These are phyloP conservation scores for Euryodendron excelsum DNA, from an alignment of 148 eudicot species.

Conservation along the genomic window DNA sequence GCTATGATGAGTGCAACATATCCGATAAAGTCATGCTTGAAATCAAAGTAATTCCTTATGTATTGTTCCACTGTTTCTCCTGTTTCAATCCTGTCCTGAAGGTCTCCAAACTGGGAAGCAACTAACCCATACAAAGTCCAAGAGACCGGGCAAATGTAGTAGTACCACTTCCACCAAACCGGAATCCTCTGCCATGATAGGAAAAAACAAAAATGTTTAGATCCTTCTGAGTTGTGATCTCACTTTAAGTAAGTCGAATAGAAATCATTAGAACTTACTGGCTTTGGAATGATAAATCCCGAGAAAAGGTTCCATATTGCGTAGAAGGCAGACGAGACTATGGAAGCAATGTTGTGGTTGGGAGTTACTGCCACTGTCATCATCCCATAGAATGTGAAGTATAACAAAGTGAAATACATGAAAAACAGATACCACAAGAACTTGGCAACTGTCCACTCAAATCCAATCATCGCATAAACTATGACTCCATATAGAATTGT, in stretches of 20 bases:
- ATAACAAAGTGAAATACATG: constrained; percentile 61
- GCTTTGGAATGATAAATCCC: constrained; percentile 59
- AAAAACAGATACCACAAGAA: constrained; percentile 68
- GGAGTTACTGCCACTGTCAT: constrained; percentile 69
- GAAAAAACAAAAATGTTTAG: not conserved
- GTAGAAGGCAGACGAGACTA: constrained; percentile 46
- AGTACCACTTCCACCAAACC: constrained; percentile 84
- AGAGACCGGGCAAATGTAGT: constrained; percentile 54
- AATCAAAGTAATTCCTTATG: constrained; percentile 47
- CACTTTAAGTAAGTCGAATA: not conserved
- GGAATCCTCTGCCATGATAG: constrained; percentile 46
- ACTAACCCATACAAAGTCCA: constrained; percentile 73
- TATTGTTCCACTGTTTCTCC: constrained; percentile 31
- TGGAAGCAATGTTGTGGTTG: constrained; percentile 55
- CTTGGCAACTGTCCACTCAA: constrained; percentile 67
- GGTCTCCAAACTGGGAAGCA: constrained; percentile 66
- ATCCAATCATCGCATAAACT: constrained; percentile 73
- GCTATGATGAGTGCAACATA: constrained; percentile 40
- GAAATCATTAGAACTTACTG: constrained; percentile 38
- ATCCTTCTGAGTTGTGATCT: not conserved
- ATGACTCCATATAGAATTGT: constrained; percentile 46
- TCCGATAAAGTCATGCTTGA: constrained; percentile 55
- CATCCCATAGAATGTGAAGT: constrained; percentile 74
- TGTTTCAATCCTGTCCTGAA: constrained; percentile 7
- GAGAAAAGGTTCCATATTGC: constrained; percentile 63